Evolutionary conservation across 2,329 filamentous ascomycete species (phyloP), one percentile per base, ranked within the genome.

Genomic region (Aspergillus sp.): DNA sequence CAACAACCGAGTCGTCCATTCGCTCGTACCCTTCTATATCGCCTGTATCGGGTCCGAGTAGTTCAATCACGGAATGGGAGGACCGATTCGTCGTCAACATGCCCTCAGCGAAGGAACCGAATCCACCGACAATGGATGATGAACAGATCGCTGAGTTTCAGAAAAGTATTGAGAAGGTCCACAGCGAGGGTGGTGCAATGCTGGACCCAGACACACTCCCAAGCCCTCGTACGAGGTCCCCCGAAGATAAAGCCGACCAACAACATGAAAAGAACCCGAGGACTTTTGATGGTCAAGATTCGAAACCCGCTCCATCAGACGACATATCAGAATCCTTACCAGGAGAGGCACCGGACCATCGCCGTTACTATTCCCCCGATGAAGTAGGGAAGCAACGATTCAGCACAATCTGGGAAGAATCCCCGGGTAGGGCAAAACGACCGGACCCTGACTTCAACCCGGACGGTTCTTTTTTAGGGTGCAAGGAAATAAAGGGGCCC

Each of bases 31-130:
- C 57, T 17, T 66, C 66, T 2, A 51, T 68, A 8, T 72, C 66
- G 6, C 66, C 65, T 14, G 51, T 70, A 10, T 68, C 66, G 5
- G 63, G 61, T 2, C 63, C 65, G 19, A 59, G 65, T 17, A 63
- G 61, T 24, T 69, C 66, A 1, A 58, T 65, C 20, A 68, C 64
- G 13, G 67, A 71, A 35, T 68, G 70, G 66, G 69, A 71, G 47
- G 73, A 76, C 52, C 65, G 62, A 59, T 75, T 74, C 53, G 71
- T 74, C 42, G 70, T 75, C 32, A 65, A 75, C 45, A 76, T 74
- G 71, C 73, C 72, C 4, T 70, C 71, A 17, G 72, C 73, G 3
- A 71, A 65, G 35, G 72, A 75, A 2, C 71, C 73, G 1, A 73
- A 71, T 41, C 72, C 73, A 3, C 67, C 70, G 4, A 66, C 61